Base-by-base conservation (phyloP, 1,284 basidiomycete species). In the Malassezia furfur region DNA sequence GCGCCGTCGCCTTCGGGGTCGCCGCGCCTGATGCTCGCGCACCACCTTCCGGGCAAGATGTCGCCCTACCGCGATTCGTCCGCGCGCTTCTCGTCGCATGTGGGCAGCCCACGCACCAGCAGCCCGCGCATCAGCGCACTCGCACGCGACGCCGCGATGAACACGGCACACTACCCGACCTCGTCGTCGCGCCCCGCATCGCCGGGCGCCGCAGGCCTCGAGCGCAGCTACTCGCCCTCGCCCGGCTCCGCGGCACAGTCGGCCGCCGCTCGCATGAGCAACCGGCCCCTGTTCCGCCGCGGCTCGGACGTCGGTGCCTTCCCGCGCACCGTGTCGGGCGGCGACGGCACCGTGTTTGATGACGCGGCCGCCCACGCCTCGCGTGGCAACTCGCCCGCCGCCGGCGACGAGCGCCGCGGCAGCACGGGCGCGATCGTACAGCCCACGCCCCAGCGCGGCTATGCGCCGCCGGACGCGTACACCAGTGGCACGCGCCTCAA, bases 21-120 rank as follows among this genome's bases (percentile, higher is more conserved):
- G n/a, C 67, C 67, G 3, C 62, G 67, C 21, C 63, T 63, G 5
- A 52, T 57, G 51, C 52, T 67, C 35, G 49, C 64, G 12, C 63
- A 67, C 45, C 66, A 68, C 37, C 57, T 70, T 12, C 63, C 67
- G 0, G 61, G 25, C 11, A 60, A 65, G 8, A 51, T 70, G 12
- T 70, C 70, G 10, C 70, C 70, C 7, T 72, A 70, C 35, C 63
- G 70, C 35, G 70, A 72, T 39, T 67, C 68, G 0, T 60, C 67
- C 5, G 50, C 66, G 3, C 62, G 70, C 39, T 67, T 70, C 46
- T 44, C 47, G 28, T 54, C 66, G 19, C 58, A 66, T 41, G 40
- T 62, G 2, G 62, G 66, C 28, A 68, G 66, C 28, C 55, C 57
- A 25, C 54, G 54, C 28, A 49, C 59, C 15, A 57, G 57, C 37